phyloP scores from a whole-genome alignment of 805 yeast species.

The Saturnispora bothae region DNA sequence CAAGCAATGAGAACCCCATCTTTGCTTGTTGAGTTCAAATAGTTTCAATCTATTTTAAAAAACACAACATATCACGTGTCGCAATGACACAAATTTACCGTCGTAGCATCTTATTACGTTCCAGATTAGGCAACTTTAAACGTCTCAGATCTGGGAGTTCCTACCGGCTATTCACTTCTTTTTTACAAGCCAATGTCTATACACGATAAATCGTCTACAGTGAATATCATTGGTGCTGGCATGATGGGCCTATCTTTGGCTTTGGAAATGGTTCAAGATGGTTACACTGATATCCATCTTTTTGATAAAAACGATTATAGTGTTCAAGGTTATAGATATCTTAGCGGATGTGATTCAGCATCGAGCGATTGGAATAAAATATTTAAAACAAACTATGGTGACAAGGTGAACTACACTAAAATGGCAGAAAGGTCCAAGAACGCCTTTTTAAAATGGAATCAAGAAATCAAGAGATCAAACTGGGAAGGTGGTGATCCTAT shows the following conservation, averaged over 20 bases:
- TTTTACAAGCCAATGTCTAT: not conserved
- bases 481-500: conserved; percentile 14
- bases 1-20: no score
- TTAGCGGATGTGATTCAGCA: conserved; percentile 17
- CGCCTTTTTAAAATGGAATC: conserved; percentile 15
- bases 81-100: not conserved
- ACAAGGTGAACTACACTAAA: conserved; percentile 12
- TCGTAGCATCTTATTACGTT: no score
- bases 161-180: not conserved
- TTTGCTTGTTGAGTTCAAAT: no score
- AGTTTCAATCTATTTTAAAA: no score
- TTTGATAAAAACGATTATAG: conserved; percentile 15
- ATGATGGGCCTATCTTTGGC: conserved; percentile 41
- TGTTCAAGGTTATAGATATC: conserved; percentile 12
- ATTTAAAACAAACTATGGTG: conserved; percentile 15
- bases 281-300: conserved; percentile 14
- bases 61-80: no score
- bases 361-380: conserved; percentile 19
- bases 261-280: conserved; percentile 12
- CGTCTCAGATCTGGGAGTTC: not conserved
- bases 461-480: conserved; percentile 11
- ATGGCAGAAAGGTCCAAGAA: conserved; percentile 14
- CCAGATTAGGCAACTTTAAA: no score
- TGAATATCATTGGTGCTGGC: conserved; percentile 37
- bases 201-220: conserved; percentile 10